Base-by-base conservation (phyloP, 306 rosid species). In the Parietaria judaica region DNA sequence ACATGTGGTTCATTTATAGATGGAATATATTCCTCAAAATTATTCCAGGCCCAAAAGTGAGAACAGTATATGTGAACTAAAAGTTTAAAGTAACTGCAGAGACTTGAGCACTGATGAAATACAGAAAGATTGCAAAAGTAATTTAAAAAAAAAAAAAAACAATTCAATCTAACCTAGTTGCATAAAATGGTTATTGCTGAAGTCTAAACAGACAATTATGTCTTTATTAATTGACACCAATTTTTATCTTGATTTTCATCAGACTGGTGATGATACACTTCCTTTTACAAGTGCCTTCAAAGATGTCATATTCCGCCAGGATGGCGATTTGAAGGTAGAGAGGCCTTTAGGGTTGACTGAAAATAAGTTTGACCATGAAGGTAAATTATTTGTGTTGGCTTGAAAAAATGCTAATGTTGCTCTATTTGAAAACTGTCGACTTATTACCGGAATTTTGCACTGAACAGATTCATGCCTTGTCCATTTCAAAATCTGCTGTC, bases 281-380 rank as follows among this genome's bases (percentile, higher is more conserved):
- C 94, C 96, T 66, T 86, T 79, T 79, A 82, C 72, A 70, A 88
- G 94, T 63, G 96, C 98, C 71, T 88, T 88, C 67, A 80, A 70
- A 76, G 72, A 92, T 65, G 98, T 92, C 60, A 72, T 92, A 62
- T 92, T 92, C 55, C 67, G 73, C 56, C 67, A 36, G 71, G 86
- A 79, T 43, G 75, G 70, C 72, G 74, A 68, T 68, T 74, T 63
- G 68, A 70, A 70, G 51, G 35, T 76, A 16, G 70, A 69, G 51
- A 60, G 76, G 70, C 75, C 89, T 9, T 50, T 55, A 38, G 90
- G 79, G 72, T 69, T 62, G 72, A 67, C 70, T 64, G 70, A 49
- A 62, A 78, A 66, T 67, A 83, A 67, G 45, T 61, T 76, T 55
- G 76, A 75, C 41, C 66, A 74, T 16, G 80, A 88, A 70, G 95